Conservation (phyloP, 331 rosid genomes). For the Quercus lobata region DNA sequence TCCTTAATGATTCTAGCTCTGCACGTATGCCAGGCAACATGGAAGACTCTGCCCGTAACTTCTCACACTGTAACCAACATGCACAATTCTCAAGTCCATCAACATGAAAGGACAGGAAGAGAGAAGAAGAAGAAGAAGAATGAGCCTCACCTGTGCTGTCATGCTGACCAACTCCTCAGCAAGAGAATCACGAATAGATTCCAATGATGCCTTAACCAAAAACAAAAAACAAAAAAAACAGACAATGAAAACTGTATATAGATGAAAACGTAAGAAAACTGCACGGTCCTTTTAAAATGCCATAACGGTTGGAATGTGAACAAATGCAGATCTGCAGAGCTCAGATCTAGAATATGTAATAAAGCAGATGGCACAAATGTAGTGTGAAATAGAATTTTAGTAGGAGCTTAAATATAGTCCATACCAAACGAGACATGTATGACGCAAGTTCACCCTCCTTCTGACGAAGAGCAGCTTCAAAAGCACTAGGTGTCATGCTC, state of each 20-base stretch:
- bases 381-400: conserved; percentile 2
- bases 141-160: conserved; percentile 75
- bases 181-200: conserved; percentile 95
- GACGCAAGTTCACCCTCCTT: conserved; percentile 99
- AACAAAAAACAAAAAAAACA: background rate
- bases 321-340: conserved; percentile 8
- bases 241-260: background rate
- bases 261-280: conserved; percentile 16
- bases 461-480: conserved; percentile 96
- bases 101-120: background rate
- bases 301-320: conserved; percentile 4
- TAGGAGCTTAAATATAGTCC: conserved; percentile 20
- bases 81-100: conserved; percentile 20
- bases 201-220: conserved; percentile 72
- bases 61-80: conserved; percentile 68
- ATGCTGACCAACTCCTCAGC: conserved; percentile 94
- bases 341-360: background rate
- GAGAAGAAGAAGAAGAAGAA: background rate
- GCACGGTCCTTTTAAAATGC: background rate
- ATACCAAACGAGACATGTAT: conserved; percentile 93
- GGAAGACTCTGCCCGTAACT: conserved; percentile 76
- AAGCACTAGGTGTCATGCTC: conserved; percentile 91
- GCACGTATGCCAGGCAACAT: conserved; percentile 81
- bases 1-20: conserved; percentile 91
- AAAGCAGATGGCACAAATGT: background rate